Conservation (phyloP, 257 asterid species). For the Penstemon davidsonii region DNA sequence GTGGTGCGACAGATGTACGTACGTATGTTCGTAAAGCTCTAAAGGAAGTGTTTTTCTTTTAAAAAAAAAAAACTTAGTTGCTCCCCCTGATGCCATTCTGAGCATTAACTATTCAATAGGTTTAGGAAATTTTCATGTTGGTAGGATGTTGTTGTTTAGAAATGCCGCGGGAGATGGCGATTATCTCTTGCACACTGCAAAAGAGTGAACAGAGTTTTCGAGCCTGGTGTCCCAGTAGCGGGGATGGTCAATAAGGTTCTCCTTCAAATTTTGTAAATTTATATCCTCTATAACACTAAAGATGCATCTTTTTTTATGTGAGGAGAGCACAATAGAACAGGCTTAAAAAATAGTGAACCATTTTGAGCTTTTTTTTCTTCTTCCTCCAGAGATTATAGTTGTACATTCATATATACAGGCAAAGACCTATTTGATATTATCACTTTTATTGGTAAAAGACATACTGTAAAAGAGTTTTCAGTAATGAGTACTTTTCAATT, state of each 20-base stretch:
- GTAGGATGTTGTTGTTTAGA: background rate
- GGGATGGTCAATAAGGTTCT: background rate
- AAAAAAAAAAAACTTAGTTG: background rate
- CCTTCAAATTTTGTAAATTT: constrained; percentile 17
- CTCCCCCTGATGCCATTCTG: constrained; percentile 4
- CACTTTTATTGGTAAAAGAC: background rate
- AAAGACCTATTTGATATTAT: background rate
- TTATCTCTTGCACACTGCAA: constrained; percentile 1
- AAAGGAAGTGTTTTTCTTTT: background rate
- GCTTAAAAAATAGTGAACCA: background rate
- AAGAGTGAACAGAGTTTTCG: background rate
- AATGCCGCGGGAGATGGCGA: background rate
- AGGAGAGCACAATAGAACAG: constrained; percentile 13
- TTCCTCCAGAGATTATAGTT: background rate
- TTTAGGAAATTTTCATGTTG: background rate
- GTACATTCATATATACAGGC: background rate
- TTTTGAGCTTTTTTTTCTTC: background rate
- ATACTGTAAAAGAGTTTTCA: no score
- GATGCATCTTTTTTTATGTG: constrained; percentile 7
- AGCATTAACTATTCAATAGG: constrained; percentile 15
- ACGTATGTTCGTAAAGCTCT: constrained; percentile 3
- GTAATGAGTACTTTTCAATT: no score
- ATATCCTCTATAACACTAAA: background rate
- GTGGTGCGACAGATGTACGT: constrained; percentile 2
- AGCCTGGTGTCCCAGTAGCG: background rate